A percentile compares a stretch with the other conserved stretches of the same genome.
Conservation (phyloP, 2,329 filamentous ascomycete genomes). For the Ceratocystiopsis minuta region DNA sequence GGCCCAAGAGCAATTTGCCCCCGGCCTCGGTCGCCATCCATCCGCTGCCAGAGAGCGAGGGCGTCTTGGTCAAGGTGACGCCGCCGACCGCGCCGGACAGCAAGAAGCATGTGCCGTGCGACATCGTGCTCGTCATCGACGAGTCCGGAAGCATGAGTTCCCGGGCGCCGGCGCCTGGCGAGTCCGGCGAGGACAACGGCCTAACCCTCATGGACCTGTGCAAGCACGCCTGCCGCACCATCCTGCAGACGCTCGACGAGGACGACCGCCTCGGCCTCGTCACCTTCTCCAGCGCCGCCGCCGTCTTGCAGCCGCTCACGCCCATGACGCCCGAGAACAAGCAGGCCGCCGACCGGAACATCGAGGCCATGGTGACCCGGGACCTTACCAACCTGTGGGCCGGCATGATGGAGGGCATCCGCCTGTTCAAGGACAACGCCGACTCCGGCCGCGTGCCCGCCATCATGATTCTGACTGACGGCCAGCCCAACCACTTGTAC, state of each 20-base stretch:
- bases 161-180: slow-evolving; percentile 26
- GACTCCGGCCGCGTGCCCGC: slow-evolving; percentile 23
- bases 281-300: slow-evolving; percentile 27
- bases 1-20: not conserved
- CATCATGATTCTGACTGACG: slow-evolving; percentile 36
- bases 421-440: slow-evolving; percentile 22
- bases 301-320: slow-evolving; percentile 20
- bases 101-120: slow-evolving; percentile 29
- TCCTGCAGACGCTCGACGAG: slow-evolving; percentile 34
- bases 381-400: slow-evolving; percentile 38
- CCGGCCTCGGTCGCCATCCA: slow-evolving; percentile 11
- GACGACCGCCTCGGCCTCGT: slow-evolving; percentile 39
- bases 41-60: slow-evolving; percentile 19
- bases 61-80: slow-evolving; percentile 27
- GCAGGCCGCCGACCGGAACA: slow-evolving; percentile 19
- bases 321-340: slow-evolving; percentile 31
- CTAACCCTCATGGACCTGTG: slow-evolving; percentile 39
- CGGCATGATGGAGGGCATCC: slow-evolving; percentile 32
- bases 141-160: slow-evolving; percentile 37
- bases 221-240: slow-evolving; percentile 40
- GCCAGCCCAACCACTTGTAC: slow-evolving; percentile 30
- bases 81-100: slow-evolving; percentile 21
- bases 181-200: slow-evolving; percentile 27
- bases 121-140: slow-evolving; percentile 44
- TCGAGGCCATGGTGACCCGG: slow-evolving; percentile 22